A percentile compares a stretch with the other conserved stretches of the same genome.
These are phyloP conservation scores for Escovopsis sp. DNA, from an alignment of 2,329 filamentous ascomycete genomes.

Conservation along the genomic window DNA sequence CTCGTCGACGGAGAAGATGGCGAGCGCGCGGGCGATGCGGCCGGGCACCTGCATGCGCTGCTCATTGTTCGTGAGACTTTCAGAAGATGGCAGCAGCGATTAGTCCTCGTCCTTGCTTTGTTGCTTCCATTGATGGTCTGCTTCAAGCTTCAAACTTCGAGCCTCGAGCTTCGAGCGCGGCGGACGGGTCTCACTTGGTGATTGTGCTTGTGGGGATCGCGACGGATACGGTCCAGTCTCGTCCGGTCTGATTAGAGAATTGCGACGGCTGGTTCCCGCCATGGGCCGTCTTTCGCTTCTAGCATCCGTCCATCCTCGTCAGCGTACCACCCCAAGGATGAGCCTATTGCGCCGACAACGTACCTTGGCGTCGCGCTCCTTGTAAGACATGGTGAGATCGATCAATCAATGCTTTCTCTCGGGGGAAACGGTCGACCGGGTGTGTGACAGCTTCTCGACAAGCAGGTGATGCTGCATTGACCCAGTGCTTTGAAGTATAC, in stretches of 20 bases:
- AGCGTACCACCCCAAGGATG: background rate
- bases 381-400: conserved; percentile 16
- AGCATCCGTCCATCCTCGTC: background rate
- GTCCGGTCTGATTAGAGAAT: conserved; percentile 46
- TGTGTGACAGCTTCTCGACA: conserved; percentile 1
- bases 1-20: conserved; percentile 76
- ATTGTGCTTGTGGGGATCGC: conserved; percentile 69
- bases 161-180: conserved; percentile 1
- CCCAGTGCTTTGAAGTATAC: too few species aligned
- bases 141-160: background rate
- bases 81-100: too few species aligned
- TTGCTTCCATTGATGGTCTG: too few species aligned
- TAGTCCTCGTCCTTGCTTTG: too few species aligned
- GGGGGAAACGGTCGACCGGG: background rate
- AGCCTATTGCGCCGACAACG: background rate
- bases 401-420: background rate
- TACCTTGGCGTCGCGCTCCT: conserved; percentile 20
- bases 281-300: conserved; percentile 38
- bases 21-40: conserved; percentile 64
- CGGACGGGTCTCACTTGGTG: conserved; percentile 40
- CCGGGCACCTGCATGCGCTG: conserved; percentile 60
- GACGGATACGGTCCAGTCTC: conserved; percentile 61
- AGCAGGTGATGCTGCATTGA: background rate
- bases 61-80: conserved; percentile 60
- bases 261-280: conserved; percentile 30